Evolutionary conservation across 306 rosid genomes (phyloP).

Genomic region (Rubus parviflorus): DNA sequence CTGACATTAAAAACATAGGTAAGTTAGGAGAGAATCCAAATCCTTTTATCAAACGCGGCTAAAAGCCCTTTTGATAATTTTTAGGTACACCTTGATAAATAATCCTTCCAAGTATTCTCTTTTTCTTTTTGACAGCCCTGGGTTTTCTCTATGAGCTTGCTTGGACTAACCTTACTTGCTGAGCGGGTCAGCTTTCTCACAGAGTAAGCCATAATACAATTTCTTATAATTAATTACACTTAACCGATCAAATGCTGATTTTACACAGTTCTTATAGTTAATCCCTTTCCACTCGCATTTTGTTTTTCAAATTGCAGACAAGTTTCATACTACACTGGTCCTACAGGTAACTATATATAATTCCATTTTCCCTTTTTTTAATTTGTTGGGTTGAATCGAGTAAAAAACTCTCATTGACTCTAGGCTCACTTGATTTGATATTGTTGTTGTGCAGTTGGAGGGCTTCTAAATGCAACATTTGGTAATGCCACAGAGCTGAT

Average conservation of each 20-base stretch:
- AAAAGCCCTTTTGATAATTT: neutral
- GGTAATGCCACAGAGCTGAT: slow-evolving; percentile 89
- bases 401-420: neutral
- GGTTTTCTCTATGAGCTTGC: slow-evolving; percentile 72
- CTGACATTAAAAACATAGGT: too few relatives aligned
- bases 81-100: neutral
- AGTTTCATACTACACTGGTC: slow-evolving; percentile 75
- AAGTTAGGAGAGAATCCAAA: too few relatives aligned
- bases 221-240: neutral
- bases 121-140: slow-evolving; percentile 52
- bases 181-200: slow-evolving; percentile 93
- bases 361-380: too few relatives aligned
- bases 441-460: slow-evolving; percentile 60
- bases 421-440: neutral
- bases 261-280: neutral
- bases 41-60: neutral
- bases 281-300: neutral
- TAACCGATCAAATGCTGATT: neutral
- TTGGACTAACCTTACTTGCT: slow-evolving; percentile 78
- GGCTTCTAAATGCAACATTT: slow-evolving; percentile 89
- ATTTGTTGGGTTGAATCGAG: neutral
- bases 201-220: slow-evolving; percentile 51
- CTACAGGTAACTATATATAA: slow-evolving; percentile 52
- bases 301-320: slow-evolving; percentile 51
- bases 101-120: neutral